These are phyloP conservation scores for Diaporthe caulivora DNA, from an alignment of 2,329 filamentous ascomycete genomes.

Conservation along the genomic window DNA sequence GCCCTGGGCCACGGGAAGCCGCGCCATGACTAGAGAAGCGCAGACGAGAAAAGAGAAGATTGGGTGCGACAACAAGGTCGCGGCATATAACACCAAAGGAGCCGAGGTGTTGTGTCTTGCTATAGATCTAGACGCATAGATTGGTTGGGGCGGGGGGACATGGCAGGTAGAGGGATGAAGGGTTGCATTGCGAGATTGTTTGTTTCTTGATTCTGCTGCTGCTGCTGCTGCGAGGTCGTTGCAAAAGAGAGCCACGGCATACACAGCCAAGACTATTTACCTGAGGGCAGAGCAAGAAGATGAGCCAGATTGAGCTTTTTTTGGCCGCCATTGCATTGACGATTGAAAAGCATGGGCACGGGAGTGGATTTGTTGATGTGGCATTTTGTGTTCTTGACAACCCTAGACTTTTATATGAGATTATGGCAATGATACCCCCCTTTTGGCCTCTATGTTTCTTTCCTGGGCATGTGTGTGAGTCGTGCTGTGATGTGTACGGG, in stretches of 20 bases:
- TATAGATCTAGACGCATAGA: conserved; percentile 22
- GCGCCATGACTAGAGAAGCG: conserved; percentile 16
- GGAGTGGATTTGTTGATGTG: conserved; percentile 26
- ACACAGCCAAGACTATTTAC: conserved; percentile 15
- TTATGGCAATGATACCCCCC: conserved; percentile 30
- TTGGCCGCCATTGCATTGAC: conserved; percentile 3
- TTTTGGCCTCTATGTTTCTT: conserved; percentile 21
- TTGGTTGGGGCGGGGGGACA: not conserved
- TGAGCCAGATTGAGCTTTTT: conserved; percentile 6
- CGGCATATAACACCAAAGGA: not conserved
- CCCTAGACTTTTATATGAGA: conserved; percentile 28
- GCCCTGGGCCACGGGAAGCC: not conserved
- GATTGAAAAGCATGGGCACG: conserved; percentile 23
- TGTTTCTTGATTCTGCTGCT: not conserved
- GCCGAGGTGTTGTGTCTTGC: conserved; percentile 16
- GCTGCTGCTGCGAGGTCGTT: not conserved
- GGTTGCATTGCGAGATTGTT: conserved; percentile 16
- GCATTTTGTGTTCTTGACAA: conserved; percentile 26
- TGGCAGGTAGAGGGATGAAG: conserved; percentile 2
- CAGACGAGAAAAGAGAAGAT: not conserved
- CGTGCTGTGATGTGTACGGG: not conserved
- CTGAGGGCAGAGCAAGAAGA: conserved; percentile 3
- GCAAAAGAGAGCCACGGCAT: not conserved
- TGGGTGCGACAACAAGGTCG: too few relatives aligned
- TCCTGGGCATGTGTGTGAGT: not conserved